These are phyloP conservation scores for Tetrahymena elliotti DNA, from an alignment of 73 alveolate genomes.

Conservation along the genomic window DNA sequence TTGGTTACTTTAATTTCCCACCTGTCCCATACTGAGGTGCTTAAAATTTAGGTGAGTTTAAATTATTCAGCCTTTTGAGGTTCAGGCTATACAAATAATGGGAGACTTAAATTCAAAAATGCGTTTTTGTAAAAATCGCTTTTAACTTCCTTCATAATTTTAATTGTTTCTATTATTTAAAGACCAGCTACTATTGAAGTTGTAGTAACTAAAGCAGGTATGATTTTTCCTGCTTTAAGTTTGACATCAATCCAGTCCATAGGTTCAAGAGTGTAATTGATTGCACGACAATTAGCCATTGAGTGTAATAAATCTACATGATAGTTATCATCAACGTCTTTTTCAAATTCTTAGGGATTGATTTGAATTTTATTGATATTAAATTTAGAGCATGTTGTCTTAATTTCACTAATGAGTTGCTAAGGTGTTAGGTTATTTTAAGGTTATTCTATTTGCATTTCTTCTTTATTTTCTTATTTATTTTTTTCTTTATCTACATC, in stretches of 20 bases:
- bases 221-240: conserved; percentile 92
- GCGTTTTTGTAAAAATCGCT: conserved; percentile 57
- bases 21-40: conserved; percentile 56
- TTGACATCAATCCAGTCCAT: conserved; percentile 89
- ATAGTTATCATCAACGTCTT: conserved; percentile 83
- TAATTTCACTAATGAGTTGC: conserved; percentile 8
- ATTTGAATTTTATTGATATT: conserved; percentile 39
- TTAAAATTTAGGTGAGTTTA: conserved; percentile 36
- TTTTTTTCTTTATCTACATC: conserved; percentile 53
- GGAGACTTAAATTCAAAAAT: conserved; percentile 66
- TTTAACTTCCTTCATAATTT: conserved; percentile 55
- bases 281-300: conserved; percentile 77
- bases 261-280: conserved; percentile 72
- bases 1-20: conserved; percentile 47
- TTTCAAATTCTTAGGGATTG: conserved; percentile 74
- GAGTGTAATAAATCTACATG: conserved; percentile 88
- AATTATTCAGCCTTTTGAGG: conserved; percentile 55
- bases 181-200: conserved; percentile 89
- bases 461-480: conserved; percentile 44
- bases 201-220: conserved; percentile 94
- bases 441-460: conserved; percentile 41
- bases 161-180: conserved; percentile 82
- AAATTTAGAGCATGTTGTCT: not conserved
- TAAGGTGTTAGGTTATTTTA: conserved; percentile 44
- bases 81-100: conserved; percentile 56